Evolutionary conservation across 768 basidiomycete species (phyloP).

Genomic region (Hortiboletus campestris): DNA sequence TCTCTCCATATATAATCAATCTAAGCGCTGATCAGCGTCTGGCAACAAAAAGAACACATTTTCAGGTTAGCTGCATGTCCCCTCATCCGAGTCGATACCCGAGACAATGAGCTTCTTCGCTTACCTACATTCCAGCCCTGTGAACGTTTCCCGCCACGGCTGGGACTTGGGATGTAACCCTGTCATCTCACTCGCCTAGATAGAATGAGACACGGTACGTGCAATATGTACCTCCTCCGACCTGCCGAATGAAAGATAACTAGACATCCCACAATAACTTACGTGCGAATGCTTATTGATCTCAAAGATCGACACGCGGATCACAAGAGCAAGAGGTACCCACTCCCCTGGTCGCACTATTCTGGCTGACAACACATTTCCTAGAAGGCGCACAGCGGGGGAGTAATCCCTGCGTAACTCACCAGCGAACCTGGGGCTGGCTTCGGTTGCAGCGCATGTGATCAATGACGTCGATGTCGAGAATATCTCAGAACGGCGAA

Average conservation of each 20-base stretch:
- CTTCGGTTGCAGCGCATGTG: neutral
- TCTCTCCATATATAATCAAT: neutral
- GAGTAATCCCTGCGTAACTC: neutral
- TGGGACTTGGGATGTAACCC: neutral
- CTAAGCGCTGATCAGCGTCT: neutral
- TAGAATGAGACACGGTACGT: neutral
- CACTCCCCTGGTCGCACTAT: neutral
- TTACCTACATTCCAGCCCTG: conserved; percentile 2
- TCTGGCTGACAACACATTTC: neutral
- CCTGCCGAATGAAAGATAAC: neutral
- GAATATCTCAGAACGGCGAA: neutral
- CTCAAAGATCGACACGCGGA: neutral
- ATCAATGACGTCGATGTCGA: neutral
- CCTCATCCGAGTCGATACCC: neutral
- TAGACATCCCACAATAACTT: neutral
- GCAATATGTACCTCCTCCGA: neutral
- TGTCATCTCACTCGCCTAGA: neutral
- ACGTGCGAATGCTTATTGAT: neutral
- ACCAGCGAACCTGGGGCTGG: neutral
- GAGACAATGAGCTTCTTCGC: conserved; percentile 4
- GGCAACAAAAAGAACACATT: neutral
- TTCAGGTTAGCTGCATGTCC: neutral
- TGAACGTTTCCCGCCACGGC: neutral
- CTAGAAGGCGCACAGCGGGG: neutral
- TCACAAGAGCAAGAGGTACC: neutral